Conservation (phyloP, 768 basidiomycete genomes). For the Termitomyces sp. region DNA sequence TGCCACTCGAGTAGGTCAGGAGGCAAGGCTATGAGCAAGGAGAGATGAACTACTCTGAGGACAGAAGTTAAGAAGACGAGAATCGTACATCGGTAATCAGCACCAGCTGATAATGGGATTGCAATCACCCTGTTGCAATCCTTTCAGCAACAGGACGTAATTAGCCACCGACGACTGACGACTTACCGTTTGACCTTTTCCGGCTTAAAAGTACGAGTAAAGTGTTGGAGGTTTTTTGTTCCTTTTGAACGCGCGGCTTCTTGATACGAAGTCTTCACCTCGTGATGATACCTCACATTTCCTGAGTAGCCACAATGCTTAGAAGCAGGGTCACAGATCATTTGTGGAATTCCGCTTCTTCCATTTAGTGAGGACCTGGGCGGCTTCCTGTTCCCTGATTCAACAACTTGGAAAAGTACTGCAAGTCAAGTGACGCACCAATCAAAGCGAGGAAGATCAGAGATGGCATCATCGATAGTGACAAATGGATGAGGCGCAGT, state of each 20-base stretch:
- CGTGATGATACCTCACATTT: slow-evolving; percentile 27
- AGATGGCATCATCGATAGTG: slow-evolving; percentile 69
- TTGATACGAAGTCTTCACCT: slow-evolving; percentile 45
- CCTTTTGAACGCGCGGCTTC: slow-evolving; percentile 38
- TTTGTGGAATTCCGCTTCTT: slow-evolving; percentile 29
- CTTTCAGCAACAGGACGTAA: neutral
- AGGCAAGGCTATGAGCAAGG: slow-evolving; percentile 34
- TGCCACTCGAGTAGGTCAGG: slow-evolving; percentile 57
- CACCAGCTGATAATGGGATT: slow-evolving; percentile 52
- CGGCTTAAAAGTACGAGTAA: slow-evolving; percentile 49
- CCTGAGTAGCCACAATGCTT: slow-evolving; percentile 36
- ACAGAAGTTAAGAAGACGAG: neutral
- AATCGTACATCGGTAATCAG: slow-evolving; percentile 62
- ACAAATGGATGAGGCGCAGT: slow-evolving; percentile 56
- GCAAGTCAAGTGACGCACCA: slow-evolving; percentile 44
- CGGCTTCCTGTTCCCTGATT: slow-evolving; percentile 30
- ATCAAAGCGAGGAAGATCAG: slow-evolving; percentile 69
- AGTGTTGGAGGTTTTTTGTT: slow-evolving; percentile 62
- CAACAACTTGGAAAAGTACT: neutral
- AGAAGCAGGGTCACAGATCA: slow-evolving; percentile 30
- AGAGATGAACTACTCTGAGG: no score
- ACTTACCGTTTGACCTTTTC: slow-evolving; percentile 55
- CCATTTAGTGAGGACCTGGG: slow-evolving; percentile 24
- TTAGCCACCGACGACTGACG: slow-evolving; percentile 1
- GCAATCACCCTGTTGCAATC: slow-evolving; percentile 45